Evolutionary conservation across 345 rosid species (phyloP), one percentile per base, ranked within the genome.

Genomic region (Physaria fendleri): DNA sequence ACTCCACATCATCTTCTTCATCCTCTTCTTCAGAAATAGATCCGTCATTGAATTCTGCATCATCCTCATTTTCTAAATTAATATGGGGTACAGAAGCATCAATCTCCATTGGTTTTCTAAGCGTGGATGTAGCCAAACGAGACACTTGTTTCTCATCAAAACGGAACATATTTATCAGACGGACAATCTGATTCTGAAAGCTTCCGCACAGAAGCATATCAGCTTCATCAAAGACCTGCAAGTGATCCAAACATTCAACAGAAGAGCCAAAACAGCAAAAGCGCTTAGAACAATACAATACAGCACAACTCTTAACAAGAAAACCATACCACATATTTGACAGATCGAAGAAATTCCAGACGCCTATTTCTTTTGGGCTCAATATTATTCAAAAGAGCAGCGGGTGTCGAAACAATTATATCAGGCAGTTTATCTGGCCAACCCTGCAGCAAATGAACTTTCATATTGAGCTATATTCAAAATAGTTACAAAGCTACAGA

Each of bases 181-280:
- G 90, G 41, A 84, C 75, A 55, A 88, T 85, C 68, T 88, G 93
- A 77, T 88, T 87, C 76, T 85, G 86, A 65, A 93, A 93, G 71
- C 95, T 76, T 51, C 97, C 95, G 15, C 86, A 78, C 16, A 93
- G 84, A 71, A 93, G 97, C 99, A 93, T 85, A 69, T 89, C 99
- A 20, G 97, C 99, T 77, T 92, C 99, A 82, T 92, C 99, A 62
- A 89, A 83, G 20, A 92, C 99, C 95, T 92, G 75, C 60, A 73
- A 72, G 59, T 49, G 17, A 64, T 50, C 52, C 41, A 48, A 47
- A 56, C 16, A 56, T 29, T 62, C 51, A 60, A 30, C 14, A 59
- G 0, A 13, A 33, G 14, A 35, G 14, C 24, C 8, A 0, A 14
- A 40, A 44, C 20, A 27, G 39, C 47, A 43, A 45, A 44, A 62